phyloP scores from a whole-genome alignment of 2,329 filamentous ascomycete species.

The Xylaria sp. region DNA sequence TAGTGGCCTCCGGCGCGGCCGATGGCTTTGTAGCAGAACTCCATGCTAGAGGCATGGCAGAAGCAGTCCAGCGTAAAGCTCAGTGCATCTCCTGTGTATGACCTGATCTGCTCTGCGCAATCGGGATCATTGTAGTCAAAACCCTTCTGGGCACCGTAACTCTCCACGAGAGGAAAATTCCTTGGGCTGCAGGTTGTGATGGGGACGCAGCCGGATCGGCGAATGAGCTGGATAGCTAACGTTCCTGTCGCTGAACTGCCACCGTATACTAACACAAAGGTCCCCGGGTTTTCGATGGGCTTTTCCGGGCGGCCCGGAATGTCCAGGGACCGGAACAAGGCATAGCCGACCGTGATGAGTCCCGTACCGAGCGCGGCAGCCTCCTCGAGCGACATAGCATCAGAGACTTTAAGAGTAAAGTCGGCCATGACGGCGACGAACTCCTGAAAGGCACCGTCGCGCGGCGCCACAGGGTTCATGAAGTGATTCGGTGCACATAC shows the following conservation, averaged over 20 bases:
- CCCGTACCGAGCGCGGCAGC: not conserved
- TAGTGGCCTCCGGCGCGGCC: constrained; percentile 13
- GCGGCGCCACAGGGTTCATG: not conserved
- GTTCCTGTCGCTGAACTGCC: constrained; percentile 21
- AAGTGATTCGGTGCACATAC: not conserved
- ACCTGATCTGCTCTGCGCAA: not conserved
- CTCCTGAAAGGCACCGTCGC: not conserved
- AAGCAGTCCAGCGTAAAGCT: constrained; percentile 8
- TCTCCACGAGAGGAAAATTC: constrained; percentile 33
- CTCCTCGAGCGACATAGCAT: not conserved
- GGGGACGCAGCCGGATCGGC: not conserved
- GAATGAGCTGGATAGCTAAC: constrained; percentile 13
- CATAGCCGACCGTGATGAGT: not conserved
- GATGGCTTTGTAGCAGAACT: constrained; percentile 10
- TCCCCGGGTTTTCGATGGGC: not conserved
- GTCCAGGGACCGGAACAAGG: not conserved
- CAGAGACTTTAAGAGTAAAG: not conserved
- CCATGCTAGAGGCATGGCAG: not conserved
- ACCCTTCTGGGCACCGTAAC: constrained; percentile 52
- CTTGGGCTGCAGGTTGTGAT: constrained; percentile 13
- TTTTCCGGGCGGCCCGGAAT: not conserved
- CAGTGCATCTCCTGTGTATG: not conserved
- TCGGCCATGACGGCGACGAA: not conserved
- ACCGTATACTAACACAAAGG: constrained; percentile 24
- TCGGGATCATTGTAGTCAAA: constrained; percentile 51